Conservation (phyloP, 768 basidiomycete genomes). For the Crepidotus variabilis region DNA sequence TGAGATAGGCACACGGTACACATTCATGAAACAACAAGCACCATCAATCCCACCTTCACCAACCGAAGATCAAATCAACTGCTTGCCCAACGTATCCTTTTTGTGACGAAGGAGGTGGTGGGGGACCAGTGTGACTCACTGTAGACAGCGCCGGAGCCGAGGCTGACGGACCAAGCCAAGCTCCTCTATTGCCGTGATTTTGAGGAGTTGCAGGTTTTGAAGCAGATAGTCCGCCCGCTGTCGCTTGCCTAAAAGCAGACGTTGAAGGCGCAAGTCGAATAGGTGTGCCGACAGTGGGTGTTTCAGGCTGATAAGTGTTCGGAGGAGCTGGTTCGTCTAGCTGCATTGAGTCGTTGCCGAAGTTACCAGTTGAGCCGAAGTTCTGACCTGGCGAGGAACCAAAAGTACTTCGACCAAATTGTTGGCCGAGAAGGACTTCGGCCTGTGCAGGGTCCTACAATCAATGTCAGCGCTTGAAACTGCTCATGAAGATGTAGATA, state of each 20-base stretch:
- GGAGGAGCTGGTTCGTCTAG: constrained; percentile 36
- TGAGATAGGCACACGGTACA: too few species aligned
- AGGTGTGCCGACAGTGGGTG: constrained; percentile 61
- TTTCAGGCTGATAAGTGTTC: constrained; percentile 19
- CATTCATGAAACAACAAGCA: too few species aligned
- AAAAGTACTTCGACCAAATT: constrained; percentile 22
- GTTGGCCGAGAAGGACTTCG: constrained; percentile 46
- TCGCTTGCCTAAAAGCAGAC: constrained; percentile 63
- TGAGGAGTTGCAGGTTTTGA: constrained; percentile 27
- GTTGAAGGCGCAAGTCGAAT: constrained; percentile 69
- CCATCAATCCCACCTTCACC: constrained; percentile 86
- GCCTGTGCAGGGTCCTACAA: constrained; percentile 59
- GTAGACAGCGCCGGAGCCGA: constrained; percentile 13
- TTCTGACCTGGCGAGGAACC: constrained; percentile 16
- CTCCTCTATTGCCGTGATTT: constrained; percentile 18
- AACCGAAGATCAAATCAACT: constrained; percentile 78
- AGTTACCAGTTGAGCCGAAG: constrained; percentile 10
- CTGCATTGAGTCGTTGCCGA: constrained; percentile 36
- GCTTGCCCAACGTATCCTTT: constrained; percentile 72
- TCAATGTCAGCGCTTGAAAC: background rate
- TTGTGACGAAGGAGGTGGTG: constrained; percentile 30
- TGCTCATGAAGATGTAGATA: constrained; percentile 2
- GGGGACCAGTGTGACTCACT: constrained; percentile 8
- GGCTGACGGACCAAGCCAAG: constrained; percentile 11
- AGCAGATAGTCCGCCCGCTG: constrained; percentile 16